These are phyloP conservation scores for Aspergillus bombycis DNA, from an alignment of 2,329 filamentous ascomycete species.

Conservation along the genomic window DNA sequence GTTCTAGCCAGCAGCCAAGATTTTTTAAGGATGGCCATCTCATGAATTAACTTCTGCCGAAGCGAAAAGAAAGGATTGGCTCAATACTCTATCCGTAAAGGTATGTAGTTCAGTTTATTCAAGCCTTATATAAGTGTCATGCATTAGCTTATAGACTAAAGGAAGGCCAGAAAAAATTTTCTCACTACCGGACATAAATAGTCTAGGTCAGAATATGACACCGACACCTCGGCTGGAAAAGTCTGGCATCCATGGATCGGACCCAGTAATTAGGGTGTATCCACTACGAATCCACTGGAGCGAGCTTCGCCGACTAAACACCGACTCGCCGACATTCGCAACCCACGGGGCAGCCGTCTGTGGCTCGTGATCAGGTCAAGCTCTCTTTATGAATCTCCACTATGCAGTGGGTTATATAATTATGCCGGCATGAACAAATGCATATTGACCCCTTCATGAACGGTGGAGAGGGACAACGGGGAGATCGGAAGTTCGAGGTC, in stretches of 20 bases:
- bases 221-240: not conserved
- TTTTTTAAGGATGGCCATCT: too few species aligned
- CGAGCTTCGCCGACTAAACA: not conserved
- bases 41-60: not conserved
- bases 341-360: not conserved
- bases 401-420: not conserved
- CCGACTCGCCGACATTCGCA: not conserved
- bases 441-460: not conserved
- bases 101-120: not conserved
- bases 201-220: not conserved
- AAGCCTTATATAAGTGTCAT: not conserved
- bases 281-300: not conserved
- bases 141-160: not conserved
- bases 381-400: not conserved
- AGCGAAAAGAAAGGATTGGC: not conserved
- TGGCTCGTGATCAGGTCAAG: not conserved
- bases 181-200: too few species aligned
- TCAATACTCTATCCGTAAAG: not conserved
- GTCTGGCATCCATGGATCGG: not conserved
- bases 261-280: not conserved
- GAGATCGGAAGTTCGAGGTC: not conserved
- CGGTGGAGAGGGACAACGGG: not conserved
- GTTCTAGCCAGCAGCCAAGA: not conserved
- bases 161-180: not conserved
- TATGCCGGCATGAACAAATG: not conserved